Percentiles rank a stretch among this genome's conserved stretches.
Evolutionary conservation across 23 red algal genomes (phyloP).

Genomic region (Gracilaria gracilis): DNA sequence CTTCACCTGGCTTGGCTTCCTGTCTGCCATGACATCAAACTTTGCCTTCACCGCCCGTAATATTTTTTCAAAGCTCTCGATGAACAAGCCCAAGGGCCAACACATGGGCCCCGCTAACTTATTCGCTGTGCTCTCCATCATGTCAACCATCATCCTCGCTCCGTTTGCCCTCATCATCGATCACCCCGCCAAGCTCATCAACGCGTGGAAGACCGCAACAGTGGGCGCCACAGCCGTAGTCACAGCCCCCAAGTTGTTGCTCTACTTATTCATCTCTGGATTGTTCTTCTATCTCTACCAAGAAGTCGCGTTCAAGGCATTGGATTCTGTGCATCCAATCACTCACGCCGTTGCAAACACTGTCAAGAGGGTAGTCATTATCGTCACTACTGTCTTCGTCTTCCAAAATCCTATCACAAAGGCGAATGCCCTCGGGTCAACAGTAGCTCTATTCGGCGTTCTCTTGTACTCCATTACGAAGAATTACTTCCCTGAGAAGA

Average conservation of each 20-base stretch:
- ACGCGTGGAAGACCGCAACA: constrained; percentile 84
- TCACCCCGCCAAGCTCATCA: constrained; percentile 77
- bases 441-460: constrained; percentile 89
- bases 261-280: constrained; percentile 71
- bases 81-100: constrained; percentile 93
- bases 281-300: constrained; percentile 99
- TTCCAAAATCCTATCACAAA: constrained; percentile 93
- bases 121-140: constrained; percentile 83
- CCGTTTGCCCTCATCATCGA: constrained; percentile 92
- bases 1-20: constrained; percentile 98
- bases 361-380: constrained; percentile 97
- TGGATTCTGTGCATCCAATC: constrained; percentile 90
- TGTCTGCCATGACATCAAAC: constrained; percentile 98
- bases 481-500: constrained; percentile 90
- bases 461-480: constrained; percentile 96
- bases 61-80: constrained; percentile 92
- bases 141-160: constrained; percentile 87
- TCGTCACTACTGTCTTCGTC: constrained; percentile 84
- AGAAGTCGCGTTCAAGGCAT: constrained; percentile 92
- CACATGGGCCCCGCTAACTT: constrained; percentile 93
- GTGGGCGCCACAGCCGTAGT: constrained; percentile 81
- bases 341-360: constrained; percentile 98
- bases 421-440: constrained; percentile 77
- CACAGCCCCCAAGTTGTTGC: constrained; percentile 80
- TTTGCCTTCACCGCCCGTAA: constrained; percentile 98